phyloP scores from a whole-genome alignment of 768 basidiomycete species.

The Agaricus subrufescens region DNA sequence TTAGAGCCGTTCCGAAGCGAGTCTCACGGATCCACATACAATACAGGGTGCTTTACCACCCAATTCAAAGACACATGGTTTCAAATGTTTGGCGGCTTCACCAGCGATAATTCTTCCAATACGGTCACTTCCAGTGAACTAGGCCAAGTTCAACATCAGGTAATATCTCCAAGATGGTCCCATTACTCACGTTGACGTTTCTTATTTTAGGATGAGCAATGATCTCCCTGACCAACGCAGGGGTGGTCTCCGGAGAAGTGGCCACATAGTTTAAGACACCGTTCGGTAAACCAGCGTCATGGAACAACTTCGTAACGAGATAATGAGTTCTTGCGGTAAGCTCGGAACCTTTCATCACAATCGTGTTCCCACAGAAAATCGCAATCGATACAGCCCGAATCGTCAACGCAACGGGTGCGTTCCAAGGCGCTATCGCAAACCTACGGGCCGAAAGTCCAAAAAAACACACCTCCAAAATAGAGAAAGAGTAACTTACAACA shows the following conservation, averaged over 20 bases:
- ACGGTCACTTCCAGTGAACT: conserved; percentile 55
- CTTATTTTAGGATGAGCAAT: conserved; percentile 51
- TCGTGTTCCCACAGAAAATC: conserved; percentile 52
- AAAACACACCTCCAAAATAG: neutral
- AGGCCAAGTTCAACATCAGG: neutral
- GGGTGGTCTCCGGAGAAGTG: conserved; percentile 37
- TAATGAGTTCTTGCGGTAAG: conserved; percentile 42
- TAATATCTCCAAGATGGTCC: neutral
- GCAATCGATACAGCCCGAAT: conserved; percentile 41
- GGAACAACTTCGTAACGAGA: conserved; percentile 40
- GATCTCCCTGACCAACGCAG: conserved; percentile 41
- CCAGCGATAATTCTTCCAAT: conserved; percentile 50
- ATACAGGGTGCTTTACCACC: conserved; percentile 52
- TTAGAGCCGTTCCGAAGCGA: neutral
- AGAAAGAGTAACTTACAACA: conserved; percentile 33
- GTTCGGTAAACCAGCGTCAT: conserved; percentile 56
- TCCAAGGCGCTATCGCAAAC: conserved; percentile 54
- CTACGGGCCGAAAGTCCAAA: conserved; percentile 20
- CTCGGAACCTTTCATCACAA: conserved; percentile 50
- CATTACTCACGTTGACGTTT: conserved; percentile 43
- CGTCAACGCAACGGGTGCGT: conserved; percentile 42
- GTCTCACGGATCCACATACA: conserved; percentile 24
- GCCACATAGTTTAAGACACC: conserved; percentile 57
- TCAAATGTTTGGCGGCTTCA: conserved; percentile 52
- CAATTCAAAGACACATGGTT: conserved; percentile 51